Conservation (phyloP, 2,329 filamentous ascomycete genomes). For the Sporothrix schenckii region DNA sequence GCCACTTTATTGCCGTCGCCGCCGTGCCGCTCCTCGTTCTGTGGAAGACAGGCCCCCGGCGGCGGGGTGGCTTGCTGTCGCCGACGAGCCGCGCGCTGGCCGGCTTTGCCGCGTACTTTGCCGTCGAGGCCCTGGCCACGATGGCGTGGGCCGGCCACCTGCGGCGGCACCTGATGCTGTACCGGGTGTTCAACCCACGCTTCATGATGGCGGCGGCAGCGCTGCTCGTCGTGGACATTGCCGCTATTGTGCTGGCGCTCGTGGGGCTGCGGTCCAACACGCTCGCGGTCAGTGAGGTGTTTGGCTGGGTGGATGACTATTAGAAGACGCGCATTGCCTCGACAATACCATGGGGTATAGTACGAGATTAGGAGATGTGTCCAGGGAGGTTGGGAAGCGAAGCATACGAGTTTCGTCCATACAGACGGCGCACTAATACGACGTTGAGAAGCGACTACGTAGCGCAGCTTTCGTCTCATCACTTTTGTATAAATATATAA, state of each 20-base stretch:
- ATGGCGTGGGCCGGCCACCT: constrained; percentile 89
- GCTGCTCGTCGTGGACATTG: constrained; percentile 75
- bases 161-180: constrained; percentile 92
- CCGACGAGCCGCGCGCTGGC: constrained; percentile 70
- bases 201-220: constrained; percentile 81
- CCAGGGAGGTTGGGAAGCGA: not conserved
- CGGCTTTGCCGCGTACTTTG: constrained; percentile 79
- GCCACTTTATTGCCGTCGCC: constrained; percentile 79
- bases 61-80: constrained; percentile 69
- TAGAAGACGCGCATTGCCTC: not conserved
- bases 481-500: constrained; percentile 20
- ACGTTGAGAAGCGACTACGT: not conserved
- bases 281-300: constrained; percentile 79
- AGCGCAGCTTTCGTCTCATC: not conserved
- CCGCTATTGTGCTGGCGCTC: constrained; percentile 71
- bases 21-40: constrained; percentile 79
- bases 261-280: constrained; percentile 75
- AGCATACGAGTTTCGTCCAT: not conserved
- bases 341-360: not conserved
- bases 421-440: not conserved
- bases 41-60: constrained; percentile 85
- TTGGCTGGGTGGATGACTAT: constrained; percentile 65
- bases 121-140: constrained; percentile 79
- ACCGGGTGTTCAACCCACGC: constrained; percentile 86
- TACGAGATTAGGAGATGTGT: not conserved